Base-by-base conservation (phyloP, 768 basidiomycete genomes). In the Holtermanniella nyarrowii region DNA sequence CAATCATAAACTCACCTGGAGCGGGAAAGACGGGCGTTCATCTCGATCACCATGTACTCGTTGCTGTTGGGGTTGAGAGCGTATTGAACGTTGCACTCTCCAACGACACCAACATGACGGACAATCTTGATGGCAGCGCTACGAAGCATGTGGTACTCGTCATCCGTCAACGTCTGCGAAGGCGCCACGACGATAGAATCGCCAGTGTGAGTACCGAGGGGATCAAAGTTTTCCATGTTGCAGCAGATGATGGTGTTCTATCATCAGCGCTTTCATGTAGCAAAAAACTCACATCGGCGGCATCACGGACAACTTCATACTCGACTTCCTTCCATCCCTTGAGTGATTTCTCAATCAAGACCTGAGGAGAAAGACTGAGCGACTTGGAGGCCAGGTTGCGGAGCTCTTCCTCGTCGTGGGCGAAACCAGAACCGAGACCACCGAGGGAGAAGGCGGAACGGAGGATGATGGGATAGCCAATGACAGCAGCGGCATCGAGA, bases 241-340 rank as follows among this genome's bases (percentile, higher is more conserved):
- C 93, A 97, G 76, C 91, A 96, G 63, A 96, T 97, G 73, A 99
- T 99, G 23, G 91, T 96, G 76, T 97, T 95, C 86, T 88, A 63
- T 2, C 16, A 24, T 52, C 44, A 41, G 55, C 66, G 62, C 23
- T 27, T 46, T 56, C 44, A 46, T 24, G 21, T 16, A 0, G 16
- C 22, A 26, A 26, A 31, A 16, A 3, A 81, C 85, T 60, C 72
- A 89, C 88, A 74, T 99, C 95, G 46, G 93, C 93, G 59, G 79
- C 90, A 70, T 99, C 95, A 49, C 95, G 85, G 65, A 97, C 95
- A 56, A 99, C 95, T 71, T 99, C 95, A 62, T 97, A 99, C 74
- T 99, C 95, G 57, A 97, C 79, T 74, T 99, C 95, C 71, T 99
- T 99, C 95, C 95, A 99, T 25, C 95, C 95, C 74, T 97, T 97